Evolutionary conservation across 2,329 filamentous ascomycete species (phyloP), one percentile per base, ranked within the genome.

Genomic region (Pseudogymnoascus verrucosus): DNA sequence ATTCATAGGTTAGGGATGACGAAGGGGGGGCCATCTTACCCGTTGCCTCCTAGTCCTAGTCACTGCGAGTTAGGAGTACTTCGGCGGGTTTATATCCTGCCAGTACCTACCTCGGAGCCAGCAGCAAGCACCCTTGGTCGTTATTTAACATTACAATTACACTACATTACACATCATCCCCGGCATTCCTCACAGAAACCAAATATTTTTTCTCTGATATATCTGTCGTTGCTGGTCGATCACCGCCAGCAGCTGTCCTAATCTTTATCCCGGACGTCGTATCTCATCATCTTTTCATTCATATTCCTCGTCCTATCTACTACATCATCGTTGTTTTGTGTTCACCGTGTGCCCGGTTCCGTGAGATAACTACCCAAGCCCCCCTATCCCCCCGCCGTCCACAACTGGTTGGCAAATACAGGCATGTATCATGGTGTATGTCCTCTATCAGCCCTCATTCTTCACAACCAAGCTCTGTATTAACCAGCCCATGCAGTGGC

Each of bases 401-500:
- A 47, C 42, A 8, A 26, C 21, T 14, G 42, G 42, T 23, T 47
- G 42, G 42, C 21, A 12, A 16, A 47, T 5, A 47, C 12, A 47
- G 42, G 54, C 28, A 60, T 34, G 54, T 37, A 64, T 31, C 37
- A 64, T 64, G 63, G 62, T 64, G 36, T 62, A 40, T 23, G 60
- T 62, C 34, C 36, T 62, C 23, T 16, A 34, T 8, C 57, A 26
- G 23, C 23, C 23, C n/a, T 12, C 12, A 12, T 62, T 14, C 10
- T 36, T 39, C 36, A 31, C 36, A 19, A n/a, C 10, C 5, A 12
- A 5, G n/a, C 36, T 39, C 6, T 54, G 23, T 62, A 34, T 42
- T 62, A 19, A 47, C 19, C 70, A 77, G 63, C 37, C 85, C 86
- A 84, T 60, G 8, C 28, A 60, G 84, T 86, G 84, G 84, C 62